Conservation (phyloP, 768 basidiomycete genomes). For the Boletales sp. region DNA sequence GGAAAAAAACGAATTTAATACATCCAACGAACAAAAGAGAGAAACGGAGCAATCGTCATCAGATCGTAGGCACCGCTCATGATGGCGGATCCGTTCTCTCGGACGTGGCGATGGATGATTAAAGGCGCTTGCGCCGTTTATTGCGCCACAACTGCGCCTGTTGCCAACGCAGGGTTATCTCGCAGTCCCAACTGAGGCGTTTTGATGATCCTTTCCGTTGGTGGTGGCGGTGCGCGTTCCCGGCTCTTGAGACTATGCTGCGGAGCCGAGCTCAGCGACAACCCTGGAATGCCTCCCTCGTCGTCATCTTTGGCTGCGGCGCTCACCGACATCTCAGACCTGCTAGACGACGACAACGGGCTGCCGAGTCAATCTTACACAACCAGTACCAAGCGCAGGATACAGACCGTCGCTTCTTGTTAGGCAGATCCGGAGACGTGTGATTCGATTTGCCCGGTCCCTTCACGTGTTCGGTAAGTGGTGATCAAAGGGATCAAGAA, state of each 20-base stretch:
- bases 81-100: background rate
- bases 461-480: constrained; percentile 43
- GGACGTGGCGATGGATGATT: constrained; percentile 1
- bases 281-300: constrained; percentile 35
- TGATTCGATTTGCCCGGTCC: constrained; percentile 58
- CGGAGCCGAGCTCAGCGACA: constrained; percentile 29
- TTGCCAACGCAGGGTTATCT: constrained; percentile 56
- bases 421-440: constrained; percentile 67
- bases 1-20: constrained; percentile 25
- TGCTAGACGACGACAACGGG: constrained; percentile 29
- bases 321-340: constrained; percentile 36
- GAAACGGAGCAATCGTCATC: constrained; percentile 11
- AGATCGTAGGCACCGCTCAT: constrained; percentile 10
- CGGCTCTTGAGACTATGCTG: constrained; percentile 36
- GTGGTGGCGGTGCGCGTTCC: constrained; percentile 36
- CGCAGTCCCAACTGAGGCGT: constrained; percentile 58
- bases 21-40: constrained; percentile 17
- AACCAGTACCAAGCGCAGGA: constrained; percentile 12
- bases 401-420: constrained; percentile 79
- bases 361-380: constrained; percentile 27
- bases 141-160: constrained; percentile 37
- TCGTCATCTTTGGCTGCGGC: constrained; percentile 35
- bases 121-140: constrained; percentile 2
- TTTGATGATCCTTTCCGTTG: constrained; percentile 46
- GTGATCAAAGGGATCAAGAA: constrained; percentile 11